Percentiles rank a stretch among this genome's conserved stretches.
phyloP scores from a whole-genome alignment of 192 early-diverging fungal genomes.

The Backusella mclennaniae region DNA sequence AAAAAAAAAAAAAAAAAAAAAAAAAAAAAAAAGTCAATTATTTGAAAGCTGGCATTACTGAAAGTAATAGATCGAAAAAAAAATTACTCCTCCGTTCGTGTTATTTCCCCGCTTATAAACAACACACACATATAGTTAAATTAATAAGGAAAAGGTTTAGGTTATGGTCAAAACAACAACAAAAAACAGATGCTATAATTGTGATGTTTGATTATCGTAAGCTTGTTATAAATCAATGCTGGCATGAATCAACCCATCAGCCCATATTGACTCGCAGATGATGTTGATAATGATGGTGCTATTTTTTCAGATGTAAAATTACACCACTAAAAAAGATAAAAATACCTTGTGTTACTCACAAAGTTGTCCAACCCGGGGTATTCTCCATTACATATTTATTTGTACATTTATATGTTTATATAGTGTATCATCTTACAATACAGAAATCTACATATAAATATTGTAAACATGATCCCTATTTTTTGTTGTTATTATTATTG shows the following conservation, averaged over 20 bases:
- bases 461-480: not conserved
- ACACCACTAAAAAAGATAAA: not conserved
- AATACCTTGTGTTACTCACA: not conserved
- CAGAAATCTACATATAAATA: not conserved
- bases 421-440: not conserved
- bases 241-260: not conserved
- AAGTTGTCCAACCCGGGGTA: not conserved
- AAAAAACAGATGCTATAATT: not conserved
- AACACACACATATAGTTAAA: not conserved
- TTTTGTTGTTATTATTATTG: not conserved
- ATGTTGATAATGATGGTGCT: not conserved
- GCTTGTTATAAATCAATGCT: not conserved
- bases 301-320: not conserved
- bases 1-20: too few species aligned
- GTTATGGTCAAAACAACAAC: not conserved
- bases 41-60: too few species aligned
- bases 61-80: not conserved
- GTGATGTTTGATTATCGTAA: not conserved
- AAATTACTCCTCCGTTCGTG: not conserved
- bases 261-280: slow-evolving; percentile 1
- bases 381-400: not conserved
- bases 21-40: too few species aligned
- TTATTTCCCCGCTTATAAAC: not conserved
- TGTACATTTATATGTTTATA: not conserved
- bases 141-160: not conserved